Conservation (phyloP, 352 stramenopile genomes). For the Globisporangium cystogenes region DNA sequence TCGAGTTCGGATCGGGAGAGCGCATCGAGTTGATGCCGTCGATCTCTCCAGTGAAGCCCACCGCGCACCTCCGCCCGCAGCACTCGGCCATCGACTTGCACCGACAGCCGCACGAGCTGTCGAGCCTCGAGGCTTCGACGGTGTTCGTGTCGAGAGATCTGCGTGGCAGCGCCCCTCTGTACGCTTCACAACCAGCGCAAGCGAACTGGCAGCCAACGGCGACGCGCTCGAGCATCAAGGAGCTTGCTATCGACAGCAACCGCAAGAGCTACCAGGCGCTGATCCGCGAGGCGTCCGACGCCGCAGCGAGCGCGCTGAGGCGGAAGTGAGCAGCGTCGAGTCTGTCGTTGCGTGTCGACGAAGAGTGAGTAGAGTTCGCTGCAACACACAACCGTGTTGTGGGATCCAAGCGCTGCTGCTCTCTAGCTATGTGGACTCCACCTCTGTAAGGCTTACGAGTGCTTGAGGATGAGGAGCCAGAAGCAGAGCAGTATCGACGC, state of each 20-base stretch:
- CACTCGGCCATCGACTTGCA: conserved; percentile 6
- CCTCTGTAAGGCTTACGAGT: conserved; percentile 31
- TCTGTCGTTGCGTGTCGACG: background rate
- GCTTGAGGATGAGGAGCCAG: conserved; percentile 57
- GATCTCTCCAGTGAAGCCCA: background rate
- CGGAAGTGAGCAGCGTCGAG: background rate
- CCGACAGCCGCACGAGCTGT: background rate
- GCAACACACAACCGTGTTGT: background rate
- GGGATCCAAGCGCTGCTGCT: too few species aligned
- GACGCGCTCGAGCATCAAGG: conserved; percentile 7
- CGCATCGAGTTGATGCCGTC: background rate
- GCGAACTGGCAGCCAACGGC: background rate
- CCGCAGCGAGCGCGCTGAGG: background rate
- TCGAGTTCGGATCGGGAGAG: conserved; percentile 4
- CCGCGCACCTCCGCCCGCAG: conserved; percentile 1
- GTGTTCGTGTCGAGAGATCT: too few species aligned
- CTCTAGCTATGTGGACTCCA: too few species aligned
- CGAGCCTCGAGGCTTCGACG: background rate
- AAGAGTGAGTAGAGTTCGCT: background rate
- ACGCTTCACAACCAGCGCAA: background rate
- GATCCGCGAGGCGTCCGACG: conserved; percentile 8
- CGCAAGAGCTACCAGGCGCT: conserved; percentile 9
- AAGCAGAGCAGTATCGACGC: conserved; percentile 63
- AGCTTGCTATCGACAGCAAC: conserved; percentile 5
- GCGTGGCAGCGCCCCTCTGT: too few species aligned